Percentiles rank a stretch among this genome's conserved stretches.
Evolutionary conservation across 306 rosid genomes (phyloP).

Genomic region (Mimosa bimucronata): DNA sequence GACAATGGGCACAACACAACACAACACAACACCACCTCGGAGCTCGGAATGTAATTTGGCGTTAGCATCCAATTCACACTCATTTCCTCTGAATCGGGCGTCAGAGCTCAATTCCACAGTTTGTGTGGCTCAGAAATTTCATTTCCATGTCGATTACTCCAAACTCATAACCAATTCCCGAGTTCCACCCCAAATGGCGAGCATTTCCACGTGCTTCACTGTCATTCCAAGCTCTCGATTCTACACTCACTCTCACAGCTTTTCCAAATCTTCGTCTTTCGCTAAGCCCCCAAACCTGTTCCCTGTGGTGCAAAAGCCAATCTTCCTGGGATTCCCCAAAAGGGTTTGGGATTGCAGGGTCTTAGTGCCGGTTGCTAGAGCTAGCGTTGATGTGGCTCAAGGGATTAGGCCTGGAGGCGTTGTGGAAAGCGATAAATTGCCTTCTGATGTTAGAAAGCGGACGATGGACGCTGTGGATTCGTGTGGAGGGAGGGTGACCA

Average conservation of each 20-base stretch:
- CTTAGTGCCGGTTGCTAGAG: conserved; percentile 47
- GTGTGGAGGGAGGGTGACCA: conserved; percentile 81
- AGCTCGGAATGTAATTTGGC: neutral
- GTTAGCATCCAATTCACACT: neutral
- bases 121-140: neutral
- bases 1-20: neutral
- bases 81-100: neutral
- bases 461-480: conserved; percentile 92
- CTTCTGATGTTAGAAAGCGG: conserved; percentile 82
- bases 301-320: conserved; percentile 41
- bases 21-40: too few species aligned
- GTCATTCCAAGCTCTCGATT: conserved; percentile 50
- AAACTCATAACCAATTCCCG: conserved; percentile 7
- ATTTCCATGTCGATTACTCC: conserved; percentile 40
- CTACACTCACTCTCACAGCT: conserved; percentile 33
- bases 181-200: conserved; percentile 50
- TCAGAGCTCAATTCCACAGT: neutral
- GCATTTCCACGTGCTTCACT: conserved; percentile 68
- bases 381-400: conserved; percentile 51
- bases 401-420: conserved; percentile 67
- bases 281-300: conserved; percentile 30
- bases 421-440: conserved; percentile 76
- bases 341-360: conserved; percentile 51
- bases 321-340: conserved; percentile 35
- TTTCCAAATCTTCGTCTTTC: conserved; percentile 37